Evolutionary conservation across 306 rosid species (phyloP).

Genomic region (Potentilla sterilis): DNA sequence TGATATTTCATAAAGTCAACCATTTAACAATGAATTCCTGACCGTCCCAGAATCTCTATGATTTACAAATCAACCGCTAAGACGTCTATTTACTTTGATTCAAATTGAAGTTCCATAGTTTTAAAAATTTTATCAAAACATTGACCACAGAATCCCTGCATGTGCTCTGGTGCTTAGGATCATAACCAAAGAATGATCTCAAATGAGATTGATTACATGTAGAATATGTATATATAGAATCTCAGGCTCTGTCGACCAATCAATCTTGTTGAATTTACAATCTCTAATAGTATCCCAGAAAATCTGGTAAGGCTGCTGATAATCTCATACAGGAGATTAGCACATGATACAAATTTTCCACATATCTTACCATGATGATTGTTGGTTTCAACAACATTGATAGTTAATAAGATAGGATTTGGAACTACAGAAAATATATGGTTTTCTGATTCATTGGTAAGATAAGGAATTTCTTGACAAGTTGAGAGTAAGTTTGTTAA

Average conservation of each 20-base stretch:
- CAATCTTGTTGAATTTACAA: constrained; percentile 30
- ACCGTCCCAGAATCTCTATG: constrained; percentile 10
- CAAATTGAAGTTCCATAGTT: not conserved
- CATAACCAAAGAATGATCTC: not conserved
- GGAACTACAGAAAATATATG: not conserved
- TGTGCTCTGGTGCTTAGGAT: constrained; percentile 15
- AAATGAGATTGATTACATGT: constrained; percentile 25
- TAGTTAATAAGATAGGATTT: constrained; percentile 1
- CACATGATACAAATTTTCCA: not conserved
- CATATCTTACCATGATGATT: constrained; percentile 13
- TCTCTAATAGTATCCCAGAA: constrained; percentile 46
- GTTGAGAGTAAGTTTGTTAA: constrained; percentile 22
- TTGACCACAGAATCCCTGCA: constrained; percentile 7
- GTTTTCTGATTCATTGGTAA: not conserved
- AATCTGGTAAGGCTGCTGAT: constrained; percentile 42
- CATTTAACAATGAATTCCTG: constrained; percentile 28
- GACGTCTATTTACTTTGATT: constrained; percentile 16
- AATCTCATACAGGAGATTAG: not conserved
- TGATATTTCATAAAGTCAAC: constrained; percentile 29
- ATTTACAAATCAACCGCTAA: constrained; percentile 21
- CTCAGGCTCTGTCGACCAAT: constrained; percentile 18
- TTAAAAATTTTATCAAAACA: not conserved
- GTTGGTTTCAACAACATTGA: constrained; percentile 28
- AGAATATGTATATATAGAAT: constrained; percentile 12
- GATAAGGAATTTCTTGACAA: not conserved